Evolutionary conservation across 495 filamentous ascomycete genomes (phyloP).

Genomic region (Podospora bellae-mahoneyi): DNA sequence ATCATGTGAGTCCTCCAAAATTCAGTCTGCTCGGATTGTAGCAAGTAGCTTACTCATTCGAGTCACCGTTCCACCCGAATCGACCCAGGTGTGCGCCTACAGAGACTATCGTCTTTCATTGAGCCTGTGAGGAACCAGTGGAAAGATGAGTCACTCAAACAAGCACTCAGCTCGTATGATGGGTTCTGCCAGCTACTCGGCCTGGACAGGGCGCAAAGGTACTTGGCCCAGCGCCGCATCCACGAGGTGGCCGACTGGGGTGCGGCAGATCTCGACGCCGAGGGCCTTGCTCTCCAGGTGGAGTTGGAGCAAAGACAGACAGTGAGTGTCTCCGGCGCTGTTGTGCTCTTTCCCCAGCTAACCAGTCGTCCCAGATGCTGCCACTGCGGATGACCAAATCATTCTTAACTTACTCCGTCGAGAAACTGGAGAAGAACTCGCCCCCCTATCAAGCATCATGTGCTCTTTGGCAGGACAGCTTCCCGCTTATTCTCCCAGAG

Average conservation of each 20-base stretch:
- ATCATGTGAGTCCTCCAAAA: constrained; percentile 63
- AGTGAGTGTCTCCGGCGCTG: constrained; percentile 38
- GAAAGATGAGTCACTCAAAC: constrained; percentile 66
- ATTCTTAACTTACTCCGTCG: constrained; percentile 82
- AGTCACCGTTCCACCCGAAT: constrained; percentile 78
- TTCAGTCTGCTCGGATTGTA: neutral
- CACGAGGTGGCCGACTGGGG: constrained; percentile 83
- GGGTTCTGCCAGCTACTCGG: constrained; percentile 78
- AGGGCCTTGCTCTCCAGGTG: constrained; percentile 73
- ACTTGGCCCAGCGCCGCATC: constrained; percentile 67
- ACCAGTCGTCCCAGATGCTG: constrained; percentile 48
- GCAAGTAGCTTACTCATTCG: constrained; percentile 21
- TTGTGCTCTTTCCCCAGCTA: neutral
- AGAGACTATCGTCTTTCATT: constrained; percentile 68
- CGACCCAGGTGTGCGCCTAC: constrained; percentile 59
- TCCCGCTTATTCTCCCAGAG: constrained; percentile 80
- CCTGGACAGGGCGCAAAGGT: constrained; percentile 73
- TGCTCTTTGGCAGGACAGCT: constrained; percentile 74
- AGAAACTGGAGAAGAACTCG: constrained; percentile 72
- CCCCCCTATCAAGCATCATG: constrained; percentile 66
- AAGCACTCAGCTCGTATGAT: constrained; percentile 67
- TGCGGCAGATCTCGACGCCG: constrained; percentile 64
- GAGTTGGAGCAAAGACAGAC: constrained; percentile 71
- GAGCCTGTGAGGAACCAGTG: constrained; percentile 75
- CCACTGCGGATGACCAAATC: constrained; percentile 85